Conservation (phyloP, 805 yeast genomes). For the Cyberlindnera amylophila region DNA sequence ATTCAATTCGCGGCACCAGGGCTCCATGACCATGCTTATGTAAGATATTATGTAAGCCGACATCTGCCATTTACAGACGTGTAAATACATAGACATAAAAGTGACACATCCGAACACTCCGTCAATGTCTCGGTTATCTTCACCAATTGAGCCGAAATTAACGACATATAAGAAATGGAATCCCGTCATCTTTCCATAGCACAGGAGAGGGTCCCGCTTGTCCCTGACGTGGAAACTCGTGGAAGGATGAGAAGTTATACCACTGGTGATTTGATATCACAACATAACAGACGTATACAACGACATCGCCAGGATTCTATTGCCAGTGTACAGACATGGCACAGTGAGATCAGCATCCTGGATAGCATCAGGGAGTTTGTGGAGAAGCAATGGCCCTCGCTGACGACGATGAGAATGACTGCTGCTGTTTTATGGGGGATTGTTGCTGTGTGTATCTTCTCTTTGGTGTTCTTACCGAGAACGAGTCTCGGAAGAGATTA, state of each 20-base stretch:
- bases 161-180: too few species aligned
- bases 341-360: slow-evolving; percentile 14
- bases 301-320: slow-evolving; percentile 14
- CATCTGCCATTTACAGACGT: too few species aligned
- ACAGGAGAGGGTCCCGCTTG: too few species aligned
- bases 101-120: too few species aligned
- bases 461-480: slow-evolving; percentile 74
- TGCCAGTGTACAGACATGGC: slow-evolving; percentile 10
- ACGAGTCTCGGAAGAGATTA: slow-evolving; percentile 81
- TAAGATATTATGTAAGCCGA: too few species aligned
- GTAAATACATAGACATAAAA: too few species aligned
- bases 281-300: slow-evolving; percentile 14
- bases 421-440: slow-evolving; percentile 25
- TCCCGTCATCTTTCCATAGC: too few species aligned
- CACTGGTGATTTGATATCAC: slow-evolving; percentile 14
- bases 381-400: slow-evolving; percentile 19
- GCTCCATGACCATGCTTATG: too few species aligned
- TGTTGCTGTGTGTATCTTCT: slow-evolving; percentile 36
- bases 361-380: slow-evolving; percentile 22
- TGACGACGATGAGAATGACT: slow-evolving; percentile 19
- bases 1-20: too few species aligned
- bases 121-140: too few species aligned
- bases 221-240: too few species aligned
- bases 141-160: too few species aligned
- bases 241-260: slow-evolving; percentile 14